A percentile compares a stretch with the other conserved stretches of the same genome.
Evolutionary conservation across 345 rosid genomes (phyloP).

Genomic region (Eucalyptus guilfoylei): DNA sequence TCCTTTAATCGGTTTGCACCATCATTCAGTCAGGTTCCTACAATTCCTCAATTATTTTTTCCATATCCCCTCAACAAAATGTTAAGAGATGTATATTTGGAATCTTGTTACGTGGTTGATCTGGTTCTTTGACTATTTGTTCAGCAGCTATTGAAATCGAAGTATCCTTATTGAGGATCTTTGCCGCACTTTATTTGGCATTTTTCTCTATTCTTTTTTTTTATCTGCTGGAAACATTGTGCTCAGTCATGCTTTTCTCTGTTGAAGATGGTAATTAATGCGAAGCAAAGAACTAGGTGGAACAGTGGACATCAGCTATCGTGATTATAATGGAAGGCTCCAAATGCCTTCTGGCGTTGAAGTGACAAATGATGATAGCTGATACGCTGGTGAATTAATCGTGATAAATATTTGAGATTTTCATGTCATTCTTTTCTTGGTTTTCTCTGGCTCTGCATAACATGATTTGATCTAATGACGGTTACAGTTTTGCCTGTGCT

Average conservation of each 20-base stretch:
- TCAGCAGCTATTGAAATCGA: neutral
- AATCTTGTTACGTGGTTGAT: neutral
- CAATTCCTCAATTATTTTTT: neutral
- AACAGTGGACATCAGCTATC: neutral
- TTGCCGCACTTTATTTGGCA: neutral
- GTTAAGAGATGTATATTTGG: neutral
- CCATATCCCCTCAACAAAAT: neutral
- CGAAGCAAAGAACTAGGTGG: neutral
- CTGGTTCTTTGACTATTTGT: neutral
- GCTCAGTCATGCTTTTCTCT: neutral
- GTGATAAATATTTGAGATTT: neutral
- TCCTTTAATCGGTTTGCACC: neutral
- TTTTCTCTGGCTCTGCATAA: neutral
- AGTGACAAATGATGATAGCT: neutral
- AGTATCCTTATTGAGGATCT: neutral
- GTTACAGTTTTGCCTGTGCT: neutral
- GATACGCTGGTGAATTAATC: neutral
- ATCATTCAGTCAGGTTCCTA: neutral
- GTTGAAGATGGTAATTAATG: neutral
- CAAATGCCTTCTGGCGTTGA: neutral
- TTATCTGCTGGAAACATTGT: neutral
- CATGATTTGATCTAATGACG: neutral
- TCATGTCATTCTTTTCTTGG: neutral
- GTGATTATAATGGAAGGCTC: neutral
- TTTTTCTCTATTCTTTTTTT: neutral